Base-by-base conservation (phyloP, 768 basidiomycete genomes). In the Roridomyces roridus region DNA sequence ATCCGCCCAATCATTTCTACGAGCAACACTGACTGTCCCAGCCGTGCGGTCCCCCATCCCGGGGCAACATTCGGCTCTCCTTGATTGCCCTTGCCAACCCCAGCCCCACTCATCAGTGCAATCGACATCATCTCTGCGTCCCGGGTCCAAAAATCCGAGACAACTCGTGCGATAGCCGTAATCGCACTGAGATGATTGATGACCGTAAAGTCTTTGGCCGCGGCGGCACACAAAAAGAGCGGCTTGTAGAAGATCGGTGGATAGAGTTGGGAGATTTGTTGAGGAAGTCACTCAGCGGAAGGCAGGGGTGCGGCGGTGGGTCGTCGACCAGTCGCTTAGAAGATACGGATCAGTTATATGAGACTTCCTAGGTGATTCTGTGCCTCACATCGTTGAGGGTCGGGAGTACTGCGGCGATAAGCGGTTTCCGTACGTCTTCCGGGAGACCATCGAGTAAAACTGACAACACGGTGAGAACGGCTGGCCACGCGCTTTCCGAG, bases 111-210 rank as follows among this genome's bases (percentile, higher is more conserved):
- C 78, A 88, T 81, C 37, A 91, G 66, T 10, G 86, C 89, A 3
- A 91, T 79, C 4, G 85, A 77, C 63, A 91, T 74, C 89, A 92
- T 92, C 63, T 91, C 90, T 6, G 85, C 76, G 67, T 91, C 85
- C 21, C 81, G 77, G 7, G 78, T 77, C 89, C 88, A 91, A 62
- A 86, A 84, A 57, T 85, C 84, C 2, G 82, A 77, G 15, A 89
- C 72, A 64, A 83, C 82, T 26, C 75, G 78, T 5, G 83, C 75
- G 51, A 88, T 62, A 2, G 81, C 76, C 14, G 75, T 72, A 42
- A 92, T 67, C 4, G 79, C 75, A 41, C 82, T 79, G 0, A 91
- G 78, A 57, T 89, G 82, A 49, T 81, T 83, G 11, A 83, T 75
- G 10, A 89, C 76, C 11, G 80, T 76, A n/a, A 81, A 65, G 51